Evolutionary conservation across 371 early-diverging fungal genomes (phyloP).

Genomic region (Lichtheimia hyalospora): DNA sequence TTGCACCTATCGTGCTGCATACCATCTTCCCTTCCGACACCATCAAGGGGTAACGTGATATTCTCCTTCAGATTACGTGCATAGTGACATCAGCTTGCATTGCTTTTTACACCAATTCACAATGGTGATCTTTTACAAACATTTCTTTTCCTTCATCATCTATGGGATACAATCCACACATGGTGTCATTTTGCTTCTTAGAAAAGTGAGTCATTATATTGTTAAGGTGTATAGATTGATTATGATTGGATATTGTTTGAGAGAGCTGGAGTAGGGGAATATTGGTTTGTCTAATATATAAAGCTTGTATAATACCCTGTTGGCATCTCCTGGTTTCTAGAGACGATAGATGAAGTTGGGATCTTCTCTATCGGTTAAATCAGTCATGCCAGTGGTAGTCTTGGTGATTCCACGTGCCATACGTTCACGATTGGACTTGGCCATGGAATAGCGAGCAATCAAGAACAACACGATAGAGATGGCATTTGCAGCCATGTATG

Average conservation of each 20-base stretch:
- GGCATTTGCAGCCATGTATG: conserved; percentile 22
- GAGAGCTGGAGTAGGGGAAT: conserved; percentile 3
- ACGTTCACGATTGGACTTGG: conserved; percentile 6
- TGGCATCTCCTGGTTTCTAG: conserved; percentile 4
- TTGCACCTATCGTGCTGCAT: too few relatives aligned
- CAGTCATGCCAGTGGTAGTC: conserved; percentile 7
- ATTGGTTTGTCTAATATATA: neutral
- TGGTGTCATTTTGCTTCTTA: too few relatives aligned
- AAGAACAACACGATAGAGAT: conserved; percentile 18
- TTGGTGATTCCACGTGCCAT: conserved; percentile 1
- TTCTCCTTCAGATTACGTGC: too few relatives aligned
- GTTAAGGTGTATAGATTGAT: too few relatives aligned
- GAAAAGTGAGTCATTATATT: too few relatives aligned
- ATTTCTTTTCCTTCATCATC: too few relatives aligned
- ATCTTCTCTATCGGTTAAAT: conserved; percentile 22
- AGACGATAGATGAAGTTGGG: conserved; percentile 28
- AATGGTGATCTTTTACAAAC: too few relatives aligned
- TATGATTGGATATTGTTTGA: neutral
- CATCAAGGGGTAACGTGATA: too few relatives aligned
- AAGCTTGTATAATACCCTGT: neutral
- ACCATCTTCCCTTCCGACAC: too few relatives aligned
- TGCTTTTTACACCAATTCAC: too few relatives aligned
- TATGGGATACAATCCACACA: too few relatives aligned
- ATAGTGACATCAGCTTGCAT: too few relatives aligned
- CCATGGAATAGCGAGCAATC: conserved; percentile 24